Evolutionary conservation across 75 land plant species (phyloP).

Genomic region (Cunninghamia lanceolata): DNA sequence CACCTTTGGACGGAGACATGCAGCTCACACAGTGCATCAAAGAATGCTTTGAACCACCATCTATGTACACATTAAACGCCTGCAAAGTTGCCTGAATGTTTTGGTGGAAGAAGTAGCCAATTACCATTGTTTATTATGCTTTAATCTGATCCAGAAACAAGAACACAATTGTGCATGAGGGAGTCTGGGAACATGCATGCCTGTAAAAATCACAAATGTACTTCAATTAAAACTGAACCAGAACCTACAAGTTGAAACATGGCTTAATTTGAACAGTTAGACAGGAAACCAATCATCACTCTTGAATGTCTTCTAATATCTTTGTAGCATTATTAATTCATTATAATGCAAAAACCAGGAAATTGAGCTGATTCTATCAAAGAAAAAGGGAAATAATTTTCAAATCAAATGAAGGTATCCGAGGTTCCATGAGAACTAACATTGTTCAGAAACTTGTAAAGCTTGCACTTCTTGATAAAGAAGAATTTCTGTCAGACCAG

Average conservation of each 20-base stretch:
- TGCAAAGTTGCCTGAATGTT: not conserved
- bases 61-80: too few species aligned
- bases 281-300: not conserved
- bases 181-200: not conserved
- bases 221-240: not conserved
- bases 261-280: not conserved
- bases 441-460: not conserved
- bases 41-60: not conserved
- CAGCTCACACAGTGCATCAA: not conserved
- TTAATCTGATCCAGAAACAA: not conserved
- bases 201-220: slow-evolving; percentile 2
- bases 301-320: not conserved
- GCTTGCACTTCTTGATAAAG: not conserved
- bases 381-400: not conserved
- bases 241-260: not conserved
- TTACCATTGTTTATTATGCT: not conserved
- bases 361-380: not conserved
- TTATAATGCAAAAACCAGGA: not conserved
- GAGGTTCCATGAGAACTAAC: slow-evolving; percentile 5
- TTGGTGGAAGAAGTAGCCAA: not conserved
- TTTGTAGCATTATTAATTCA: not conserved
- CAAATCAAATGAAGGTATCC: not conserved
- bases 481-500: not conserved
- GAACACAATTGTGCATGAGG: not conserved
- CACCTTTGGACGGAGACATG: not conserved